Conservation (phyloP, 2,329 filamentous ascomycete species). For the Penicillium occitanis region DNA sequence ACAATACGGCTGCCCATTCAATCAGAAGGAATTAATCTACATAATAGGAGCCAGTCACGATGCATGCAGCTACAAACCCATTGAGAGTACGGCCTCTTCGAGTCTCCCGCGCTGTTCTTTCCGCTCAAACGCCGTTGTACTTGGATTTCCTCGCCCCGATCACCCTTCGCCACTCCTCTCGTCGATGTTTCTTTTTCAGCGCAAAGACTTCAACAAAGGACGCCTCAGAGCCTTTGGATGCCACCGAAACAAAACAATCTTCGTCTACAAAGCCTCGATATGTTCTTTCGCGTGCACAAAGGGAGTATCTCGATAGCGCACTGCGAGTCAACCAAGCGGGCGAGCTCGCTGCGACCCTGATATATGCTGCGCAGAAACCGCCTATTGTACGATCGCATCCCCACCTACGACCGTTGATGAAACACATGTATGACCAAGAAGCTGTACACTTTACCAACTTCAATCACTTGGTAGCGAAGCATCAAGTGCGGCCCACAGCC, state of each 20-base stretch:
- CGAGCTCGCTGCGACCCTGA: conserved; percentile 92
- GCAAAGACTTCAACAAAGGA: conserved; percentile 33
- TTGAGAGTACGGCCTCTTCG: background rate
- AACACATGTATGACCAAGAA: conserved; percentile 98
- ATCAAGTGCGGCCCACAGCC: conserved; percentile 86
- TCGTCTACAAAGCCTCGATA: conserved; percentile 41
- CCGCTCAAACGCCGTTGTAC: conserved; percentile 28
- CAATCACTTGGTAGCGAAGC: conserved; percentile 76
- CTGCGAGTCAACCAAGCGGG: conserved; percentile 96
- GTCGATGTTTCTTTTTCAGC: conserved; percentile 19
- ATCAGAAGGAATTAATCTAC: no score
- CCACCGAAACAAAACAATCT: background rate
- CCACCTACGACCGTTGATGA: conserved; percentile 85
- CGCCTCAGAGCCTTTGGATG: conserved; percentile 9
- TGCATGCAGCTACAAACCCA: background rate
- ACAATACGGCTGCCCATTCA: no score
- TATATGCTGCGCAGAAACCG: conserved; percentile 87
- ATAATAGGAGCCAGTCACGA: background rate
- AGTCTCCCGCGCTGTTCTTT: background rate
- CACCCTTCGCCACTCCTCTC: conserved; percentile 28
- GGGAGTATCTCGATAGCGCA: conserved; percentile 72
- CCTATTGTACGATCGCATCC: conserved; percentile 77
- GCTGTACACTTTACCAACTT: conserved; percentile 82
- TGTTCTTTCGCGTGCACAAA: conserved; percentile 67
- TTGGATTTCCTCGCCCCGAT: conserved; percentile 41